These are phyloP conservation scores for Eimeria maxima DNA, from an alignment of 169 alveolate genomes.

Conservation along the genomic window DNA sequence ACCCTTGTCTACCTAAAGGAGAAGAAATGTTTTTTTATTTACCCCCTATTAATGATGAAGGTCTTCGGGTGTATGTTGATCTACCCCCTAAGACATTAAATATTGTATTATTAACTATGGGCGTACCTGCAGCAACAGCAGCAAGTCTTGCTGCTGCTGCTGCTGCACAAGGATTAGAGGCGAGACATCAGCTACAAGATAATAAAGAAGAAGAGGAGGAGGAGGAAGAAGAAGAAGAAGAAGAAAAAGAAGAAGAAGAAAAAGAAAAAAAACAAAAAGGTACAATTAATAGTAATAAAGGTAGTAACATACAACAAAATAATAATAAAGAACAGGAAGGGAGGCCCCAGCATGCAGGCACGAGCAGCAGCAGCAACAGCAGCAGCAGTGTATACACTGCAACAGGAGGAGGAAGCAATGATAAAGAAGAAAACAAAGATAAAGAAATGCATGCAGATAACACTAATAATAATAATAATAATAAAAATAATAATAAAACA, in stretches of 20 bases:
- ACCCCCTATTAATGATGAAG: not conserved
- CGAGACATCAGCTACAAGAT: constrained; percentile 23
- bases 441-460: not conserved
- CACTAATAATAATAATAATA: not conserved
- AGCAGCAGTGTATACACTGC: not conserved
- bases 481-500: not conserved
- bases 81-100: not conserved
- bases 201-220: not conserved
- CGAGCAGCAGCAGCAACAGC: too few relatives aligned
- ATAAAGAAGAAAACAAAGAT: not conserved
- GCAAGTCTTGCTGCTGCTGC: too few relatives aligned
- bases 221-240: too few relatives aligned
- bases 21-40: not conserved
- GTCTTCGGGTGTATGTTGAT: constrained; percentile 20
- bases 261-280: too few relatives aligned
- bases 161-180: not conserved
- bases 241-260: too few relatives aligned
- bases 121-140: not conserved
- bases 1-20: constrained; percentile 20
- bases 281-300: too few relatives aligned
- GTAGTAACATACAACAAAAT: too few relatives aligned
- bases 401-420: not conserved
- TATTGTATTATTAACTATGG: not conserved
- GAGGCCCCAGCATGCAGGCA: too few relatives aligned
- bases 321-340: too few relatives aligned